phyloP scores from a whole-genome alignment of 2,329 filamentous ascomycete genomes.

The Colletotrichum tropicale region DNA sequence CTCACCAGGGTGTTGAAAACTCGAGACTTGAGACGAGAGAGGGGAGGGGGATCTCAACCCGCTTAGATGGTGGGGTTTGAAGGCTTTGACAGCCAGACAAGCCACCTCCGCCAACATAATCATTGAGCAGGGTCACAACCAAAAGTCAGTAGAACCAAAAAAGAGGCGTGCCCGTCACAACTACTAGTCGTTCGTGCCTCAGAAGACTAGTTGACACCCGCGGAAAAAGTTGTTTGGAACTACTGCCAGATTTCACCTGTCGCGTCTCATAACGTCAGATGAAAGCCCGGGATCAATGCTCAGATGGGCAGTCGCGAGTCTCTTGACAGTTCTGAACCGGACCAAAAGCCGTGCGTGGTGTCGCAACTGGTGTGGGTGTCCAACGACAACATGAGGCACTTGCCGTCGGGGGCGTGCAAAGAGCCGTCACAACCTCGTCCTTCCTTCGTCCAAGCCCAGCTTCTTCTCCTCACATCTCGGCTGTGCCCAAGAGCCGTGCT shows the following conservation, averaged over 20 bases:
- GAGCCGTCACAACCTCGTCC: background rate
- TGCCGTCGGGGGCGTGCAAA: background rate
- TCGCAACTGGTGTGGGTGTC: background rate
- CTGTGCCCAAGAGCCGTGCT: conserved; percentile 8
- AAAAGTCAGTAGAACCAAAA: background rate
- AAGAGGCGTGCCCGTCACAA: background rate
- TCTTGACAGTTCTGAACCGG: background rate
- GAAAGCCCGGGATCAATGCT: conserved; percentile 1
- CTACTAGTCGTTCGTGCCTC: background rate
- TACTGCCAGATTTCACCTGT: background rate
- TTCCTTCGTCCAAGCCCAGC: background rate
- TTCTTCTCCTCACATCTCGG: background rate
- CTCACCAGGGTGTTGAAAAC: background rate
- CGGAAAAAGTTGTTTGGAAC: background rate
- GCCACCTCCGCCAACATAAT: background rate
- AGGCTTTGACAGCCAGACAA: background rate
- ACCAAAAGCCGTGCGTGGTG: background rate
- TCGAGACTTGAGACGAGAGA: conserved; percentile 4
- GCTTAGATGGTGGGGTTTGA: background rate
- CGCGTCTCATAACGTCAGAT: background rate
- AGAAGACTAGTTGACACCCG: background rate
- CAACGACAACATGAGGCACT: background rate
- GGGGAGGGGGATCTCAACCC: background rate
- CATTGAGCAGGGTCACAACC: background rate
- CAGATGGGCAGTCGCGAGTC: background rate